Evolutionary conservation across 2,329 filamentous ascomycete species (phyloP).

Genomic region (Arthroderma sp.): DNA sequence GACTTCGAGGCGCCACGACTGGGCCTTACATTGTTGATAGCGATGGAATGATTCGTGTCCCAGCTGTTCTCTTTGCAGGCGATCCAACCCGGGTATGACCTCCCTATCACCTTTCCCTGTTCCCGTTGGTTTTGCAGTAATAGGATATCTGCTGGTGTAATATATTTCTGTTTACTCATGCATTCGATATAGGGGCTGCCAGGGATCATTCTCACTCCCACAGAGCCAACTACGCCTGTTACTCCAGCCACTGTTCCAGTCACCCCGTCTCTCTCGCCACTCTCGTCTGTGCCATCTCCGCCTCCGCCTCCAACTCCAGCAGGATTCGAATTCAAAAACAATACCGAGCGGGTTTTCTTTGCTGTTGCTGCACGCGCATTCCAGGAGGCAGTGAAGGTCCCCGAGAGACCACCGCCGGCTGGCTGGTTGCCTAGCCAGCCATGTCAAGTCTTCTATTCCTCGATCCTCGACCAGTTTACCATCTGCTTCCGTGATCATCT

Average conservation of each 20-base stretch:
- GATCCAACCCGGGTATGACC: neutral
- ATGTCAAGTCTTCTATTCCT: conserved; percentile 12
- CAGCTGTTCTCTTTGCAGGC: neutral
- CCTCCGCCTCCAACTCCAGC: neutral
- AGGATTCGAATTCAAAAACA: neutral
- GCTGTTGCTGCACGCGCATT: conserved; percentile 14
- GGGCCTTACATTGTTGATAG: neutral
- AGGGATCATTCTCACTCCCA: neutral
- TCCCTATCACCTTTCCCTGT: neutral
- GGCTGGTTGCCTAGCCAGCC: conserved; percentile 13
- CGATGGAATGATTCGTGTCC: neutral
- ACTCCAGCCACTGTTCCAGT: neutral
- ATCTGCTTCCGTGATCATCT: conserved; percentile 9
- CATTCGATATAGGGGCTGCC: neutral
- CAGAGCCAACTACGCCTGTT: neutral
- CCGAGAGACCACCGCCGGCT: conserved; percentile 12
- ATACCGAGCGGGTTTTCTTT: conserved; percentile 7
- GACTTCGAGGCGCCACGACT: neutral
- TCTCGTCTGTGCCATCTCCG: neutral
- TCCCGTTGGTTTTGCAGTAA: neutral
- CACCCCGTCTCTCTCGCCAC: neutral
- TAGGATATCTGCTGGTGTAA: neutral
- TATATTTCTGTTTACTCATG: neutral
- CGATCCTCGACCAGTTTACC: conserved; percentile 12
- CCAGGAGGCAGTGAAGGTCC: conserved; percentile 14